Evolutionary conservation across 345 rosid species (phyloP).

Genomic region (Trapa incisa): DNA sequence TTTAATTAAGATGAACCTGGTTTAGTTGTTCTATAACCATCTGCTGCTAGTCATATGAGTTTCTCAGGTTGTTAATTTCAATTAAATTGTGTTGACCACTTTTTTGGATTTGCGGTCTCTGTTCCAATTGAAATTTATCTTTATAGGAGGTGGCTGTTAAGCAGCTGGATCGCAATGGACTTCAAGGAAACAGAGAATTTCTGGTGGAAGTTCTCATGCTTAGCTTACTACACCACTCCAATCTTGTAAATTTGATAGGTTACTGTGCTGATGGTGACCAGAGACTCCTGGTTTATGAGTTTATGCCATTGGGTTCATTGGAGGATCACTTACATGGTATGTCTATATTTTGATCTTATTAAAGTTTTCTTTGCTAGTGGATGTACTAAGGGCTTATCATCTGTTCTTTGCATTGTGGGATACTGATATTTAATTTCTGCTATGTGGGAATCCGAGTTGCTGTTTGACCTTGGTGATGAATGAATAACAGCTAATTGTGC

Average conservation of each 20-base stretch:
- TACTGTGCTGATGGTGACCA: slow-evolving; percentile 99
- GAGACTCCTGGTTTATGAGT: slow-evolving; percentile 91
- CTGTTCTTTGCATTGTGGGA: background rate
- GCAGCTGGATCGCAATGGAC: slow-evolving; percentile 86
- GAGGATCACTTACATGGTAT: slow-evolving; percentile 98
- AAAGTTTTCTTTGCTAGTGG: background rate
- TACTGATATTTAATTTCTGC: background rate
- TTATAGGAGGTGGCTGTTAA: slow-evolving; percentile 90
- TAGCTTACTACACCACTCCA: slow-evolving; percentile 86
- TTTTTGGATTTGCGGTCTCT: background rate
- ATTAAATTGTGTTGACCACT: background rate
- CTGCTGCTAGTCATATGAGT: background rate
- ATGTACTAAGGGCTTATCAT: background rate
- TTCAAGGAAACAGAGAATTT: slow-evolving; percentile 97
- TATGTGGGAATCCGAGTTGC: background rate
- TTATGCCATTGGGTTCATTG: slow-evolving; percentile 86
- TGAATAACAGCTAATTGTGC: background rate
- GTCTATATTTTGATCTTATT: slow-evolving; percentile 6
- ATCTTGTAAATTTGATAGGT: slow-evolving; percentile 91
- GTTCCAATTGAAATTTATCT: slow-evolving; percentile 7
- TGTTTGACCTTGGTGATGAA: background rate
- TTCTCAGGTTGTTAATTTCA: background rate
- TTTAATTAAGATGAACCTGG: background rate
- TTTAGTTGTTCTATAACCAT: background rate
- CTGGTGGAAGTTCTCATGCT: slow-evolving; percentile 97